Base-by-base conservation (phyloP, 2,329 filamentous ascomycete species). In the Penicillium sp. region DNA sequence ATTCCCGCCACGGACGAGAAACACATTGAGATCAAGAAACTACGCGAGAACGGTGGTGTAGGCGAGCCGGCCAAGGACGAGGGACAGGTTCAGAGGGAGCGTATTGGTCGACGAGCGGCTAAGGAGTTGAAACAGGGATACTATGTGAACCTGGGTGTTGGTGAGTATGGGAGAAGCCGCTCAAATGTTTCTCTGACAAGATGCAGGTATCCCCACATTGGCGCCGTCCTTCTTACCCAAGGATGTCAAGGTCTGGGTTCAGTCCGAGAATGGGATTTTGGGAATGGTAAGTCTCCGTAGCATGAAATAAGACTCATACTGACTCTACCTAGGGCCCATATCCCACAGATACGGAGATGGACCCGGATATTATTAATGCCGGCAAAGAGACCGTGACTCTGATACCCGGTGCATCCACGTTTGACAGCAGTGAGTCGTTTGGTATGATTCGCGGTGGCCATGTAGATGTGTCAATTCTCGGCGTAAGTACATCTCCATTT, bases 361-460 rank as follows among this genome's bases (percentile, higher is more conserved):
- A 93, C 63, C 73, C 85, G 9, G 87, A 91, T 58, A 81, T 90
- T 52, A 85, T 93, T 71, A 94, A 93, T 58, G 88, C 88, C 0
- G 87, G 88, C 47, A 94, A 94, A 65, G 87, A 94, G 66, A 94
- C 87, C 0, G 86, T 90, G 0, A 93, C 88, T 0, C 76, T 93
- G 0, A 72, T 88, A 0, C 84, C 85, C 0, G 88, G 88, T 1
- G 87, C 86, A 0, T 78, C 84, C 0, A 85, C 82, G 8, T 94
- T 93, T 58, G 87, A 89, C 65, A 86, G 81, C 36, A 78, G 85
- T 52, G 88, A 93, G 68, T 89, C 85, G 1, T 94, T 94, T 61
- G 82, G 80, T 57, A 93, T 93, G 88, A 94, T 94, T 57, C 81
- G 88, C 9, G 86, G 87, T 42, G 88, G 88, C 0, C 86, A 89